These are phyloP conservation scores for Cubamyces sp. DNA, from an alignment of 768 basidiomycete species.

Conservation along the genomic window DNA sequence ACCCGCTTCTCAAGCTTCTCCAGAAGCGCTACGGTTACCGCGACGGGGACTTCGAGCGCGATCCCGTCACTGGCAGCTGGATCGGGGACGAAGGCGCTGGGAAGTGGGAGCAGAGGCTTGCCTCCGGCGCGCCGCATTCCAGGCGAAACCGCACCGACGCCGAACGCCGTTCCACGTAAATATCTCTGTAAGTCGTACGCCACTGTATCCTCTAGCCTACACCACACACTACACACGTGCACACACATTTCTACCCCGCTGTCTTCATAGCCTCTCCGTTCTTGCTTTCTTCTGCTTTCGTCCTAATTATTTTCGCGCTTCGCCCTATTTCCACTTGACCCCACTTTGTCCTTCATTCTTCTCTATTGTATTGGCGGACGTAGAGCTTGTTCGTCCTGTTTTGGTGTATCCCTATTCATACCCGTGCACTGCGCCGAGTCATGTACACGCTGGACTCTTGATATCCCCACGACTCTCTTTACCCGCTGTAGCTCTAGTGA, in stretches of 20 bases:
- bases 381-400: constrained; percentile 8
- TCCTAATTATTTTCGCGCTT: constrained; percentile 17
- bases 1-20: constrained; percentile 74
- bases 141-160: constrained; percentile 18
- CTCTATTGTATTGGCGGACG: constrained; percentile 17
- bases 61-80: constrained; percentile 69
- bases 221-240: not conserved
- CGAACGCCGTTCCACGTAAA: constrained; percentile 23
- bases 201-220: constrained; percentile 6
- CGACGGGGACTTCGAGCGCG: constrained; percentile 86
- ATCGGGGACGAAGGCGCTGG: constrained; percentile 63
- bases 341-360: not conserved
- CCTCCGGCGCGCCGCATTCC: constrained; percentile 24
- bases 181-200: constrained; percentile 10
- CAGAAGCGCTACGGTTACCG: constrained; percentile 75
- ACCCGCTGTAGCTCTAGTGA: constrained; percentile 27
- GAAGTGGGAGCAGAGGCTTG: constrained; percentile 62
- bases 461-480: not conserved
- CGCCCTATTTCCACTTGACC: not conserved
- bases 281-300: constrained; percentile 11
- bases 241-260: not conserved
- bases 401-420: constrained; percentile 22
- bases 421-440: constrained; percentile 2
- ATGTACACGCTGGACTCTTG: constrained; percentile 2
- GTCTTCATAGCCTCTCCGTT: constrained; percentile 8